Conservation (phyloP, 2,329 filamentous ascomycete genomes). For the Aureobasidium leucospermi region DNA sequence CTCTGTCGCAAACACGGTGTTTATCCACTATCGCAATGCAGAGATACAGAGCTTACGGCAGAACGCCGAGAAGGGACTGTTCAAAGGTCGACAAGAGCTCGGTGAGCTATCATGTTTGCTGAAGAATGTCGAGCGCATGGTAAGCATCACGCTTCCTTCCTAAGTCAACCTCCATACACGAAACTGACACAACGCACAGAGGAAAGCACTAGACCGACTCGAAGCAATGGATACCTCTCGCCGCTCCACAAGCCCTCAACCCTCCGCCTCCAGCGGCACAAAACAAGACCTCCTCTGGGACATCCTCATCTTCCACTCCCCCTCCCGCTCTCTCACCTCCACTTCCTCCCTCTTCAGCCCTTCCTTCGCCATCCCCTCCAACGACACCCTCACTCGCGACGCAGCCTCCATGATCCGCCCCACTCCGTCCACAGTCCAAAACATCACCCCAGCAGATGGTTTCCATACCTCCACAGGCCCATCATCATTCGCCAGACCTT, state of each 20-base stretch:
- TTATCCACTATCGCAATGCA: conserved; percentile 6
- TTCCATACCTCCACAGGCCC: background rate
- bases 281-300: conserved; percentile 12
- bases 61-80: conserved; percentile 8
- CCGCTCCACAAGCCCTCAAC: conserved; percentile 7
- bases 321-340: background rate
- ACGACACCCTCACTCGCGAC: background rate
- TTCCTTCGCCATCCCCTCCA: background rate
- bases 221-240: conserved; percentile 1
- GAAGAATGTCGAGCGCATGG: conserved; percentile 11
- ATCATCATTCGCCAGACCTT: background rate
- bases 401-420: background rate
- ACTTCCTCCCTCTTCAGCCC: background rate
- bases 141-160: background rate
- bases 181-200: background rate
- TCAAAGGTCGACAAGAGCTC: conserved; percentile 3
- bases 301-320: conserved; percentile 8
- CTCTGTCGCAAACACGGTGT: conserved; percentile 2
- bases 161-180: background rate
- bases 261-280: background rate
- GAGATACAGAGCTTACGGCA: background rate
- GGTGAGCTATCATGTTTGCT: background rate
- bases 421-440: background rate
- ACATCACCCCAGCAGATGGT: background rate
- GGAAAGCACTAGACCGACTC: conserved; percentile 3